These are phyloP conservation scores for Actinomortierella ambigua DNA, from an alignment of 371 early-diverging fungal species.

Conservation along the genomic window DNA sequence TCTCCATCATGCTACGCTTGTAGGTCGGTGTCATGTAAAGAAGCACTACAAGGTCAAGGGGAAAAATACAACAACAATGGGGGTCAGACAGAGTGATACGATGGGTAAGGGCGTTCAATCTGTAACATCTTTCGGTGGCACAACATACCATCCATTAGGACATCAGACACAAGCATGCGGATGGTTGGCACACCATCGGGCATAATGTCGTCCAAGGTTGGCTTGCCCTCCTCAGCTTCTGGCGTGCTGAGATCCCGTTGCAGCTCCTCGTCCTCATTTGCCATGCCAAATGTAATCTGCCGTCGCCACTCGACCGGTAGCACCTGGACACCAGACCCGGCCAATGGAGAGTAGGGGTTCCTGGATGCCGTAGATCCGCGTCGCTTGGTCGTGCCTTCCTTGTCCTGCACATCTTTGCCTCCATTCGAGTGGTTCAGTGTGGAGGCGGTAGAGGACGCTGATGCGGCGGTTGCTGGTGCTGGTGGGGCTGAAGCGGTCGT, in stretches of 20 bases:
- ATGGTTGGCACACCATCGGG: conserved; percentile 84
- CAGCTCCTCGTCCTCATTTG: conserved; percentile 51
- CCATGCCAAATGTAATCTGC: conserved; percentile 75
- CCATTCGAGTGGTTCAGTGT: conserved; percentile 17
- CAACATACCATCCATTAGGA: conserved; percentile 75
- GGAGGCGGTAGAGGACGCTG: conserved; percentile 27
- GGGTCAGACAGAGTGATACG: neutral
- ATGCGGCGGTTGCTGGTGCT: no score
- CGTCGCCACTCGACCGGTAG: conserved; percentile 87
- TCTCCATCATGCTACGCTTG: conserved; percentile 77
- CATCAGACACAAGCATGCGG: conserved; percentile 80
- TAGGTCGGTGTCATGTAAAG: conserved; percentile 85
- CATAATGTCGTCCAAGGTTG: conserved; percentile 77
- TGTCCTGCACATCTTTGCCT: conserved; percentile 12
- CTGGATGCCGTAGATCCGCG: conserved; percentile 27
- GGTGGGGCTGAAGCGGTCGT: neutral
- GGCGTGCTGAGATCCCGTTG: conserved; percentile 62
- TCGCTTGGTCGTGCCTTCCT: conserved; percentile 20
- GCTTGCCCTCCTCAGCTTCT: conserved; percentile 61
- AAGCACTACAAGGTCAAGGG: conserved; percentile 55
- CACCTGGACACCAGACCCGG: conserved; percentile 70
- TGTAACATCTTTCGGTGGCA: no score
- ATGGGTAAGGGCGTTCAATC: no score
- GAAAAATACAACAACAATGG: conserved; percentile 3
- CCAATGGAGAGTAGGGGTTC: conserved; percentile 9